Evolutionary conservation across 1,139 yeast genomes (phyloP).

Genomic region (Geotrichum restrictum): DNA sequence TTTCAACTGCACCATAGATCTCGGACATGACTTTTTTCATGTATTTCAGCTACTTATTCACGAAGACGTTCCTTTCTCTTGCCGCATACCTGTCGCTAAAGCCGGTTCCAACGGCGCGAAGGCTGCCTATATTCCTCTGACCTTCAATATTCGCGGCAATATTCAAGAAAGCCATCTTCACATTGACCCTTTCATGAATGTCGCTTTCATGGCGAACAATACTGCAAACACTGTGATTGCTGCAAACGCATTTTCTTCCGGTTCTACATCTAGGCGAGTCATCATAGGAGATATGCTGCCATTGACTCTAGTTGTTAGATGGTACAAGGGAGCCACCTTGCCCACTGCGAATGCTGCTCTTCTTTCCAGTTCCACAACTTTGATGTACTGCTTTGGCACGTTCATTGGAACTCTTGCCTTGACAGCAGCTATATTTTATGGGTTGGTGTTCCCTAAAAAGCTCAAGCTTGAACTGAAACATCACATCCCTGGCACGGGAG

Average conservation of each 20-base stretch:
- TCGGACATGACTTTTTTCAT: slow-evolving; percentile 68
- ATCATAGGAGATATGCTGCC: slow-evolving; percentile 65
- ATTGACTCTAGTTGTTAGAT: slow-evolving; percentile 55
- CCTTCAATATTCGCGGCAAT: slow-evolving; percentile 63
- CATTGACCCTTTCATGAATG: slow-evolving; percentile 57
- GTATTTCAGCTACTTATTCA: slow-evolving; percentile 70
- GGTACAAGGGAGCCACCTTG: slow-evolving; percentile 41
- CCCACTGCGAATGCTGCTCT: slow-evolving; percentile 21
- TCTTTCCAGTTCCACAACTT: slow-evolving; percentile 17
- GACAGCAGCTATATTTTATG: slow-evolving; percentile 25
- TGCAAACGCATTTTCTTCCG: slow-evolving; percentile 60
- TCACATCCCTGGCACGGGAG: slow-evolving; percentile 18
- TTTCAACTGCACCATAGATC: slow-evolving; percentile 56
- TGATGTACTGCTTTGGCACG: slow-evolving; percentile 22
- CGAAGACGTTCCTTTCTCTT: slow-evolving; percentile 72
- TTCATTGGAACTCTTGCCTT: slow-evolving; percentile 26
- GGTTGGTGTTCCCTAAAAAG: slow-evolving; percentile 28
- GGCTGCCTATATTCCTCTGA: slow-evolving; percentile 47
- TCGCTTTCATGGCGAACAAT: slow-evolving; percentile 41
- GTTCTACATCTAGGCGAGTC: slow-evolving; percentile 56
- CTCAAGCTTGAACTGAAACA: slow-evolving; percentile 23
- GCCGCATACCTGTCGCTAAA: slow-evolving; percentile 49
- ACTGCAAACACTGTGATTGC: slow-evolving; percentile 44
- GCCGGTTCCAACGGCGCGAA: slow-evolving; percentile 28
- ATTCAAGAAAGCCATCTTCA: slow-evolving; percentile 68